phyloP scores from a whole-genome alignment of 148 eudicot species.

The Tetragonia tetragonoides region DNA sequence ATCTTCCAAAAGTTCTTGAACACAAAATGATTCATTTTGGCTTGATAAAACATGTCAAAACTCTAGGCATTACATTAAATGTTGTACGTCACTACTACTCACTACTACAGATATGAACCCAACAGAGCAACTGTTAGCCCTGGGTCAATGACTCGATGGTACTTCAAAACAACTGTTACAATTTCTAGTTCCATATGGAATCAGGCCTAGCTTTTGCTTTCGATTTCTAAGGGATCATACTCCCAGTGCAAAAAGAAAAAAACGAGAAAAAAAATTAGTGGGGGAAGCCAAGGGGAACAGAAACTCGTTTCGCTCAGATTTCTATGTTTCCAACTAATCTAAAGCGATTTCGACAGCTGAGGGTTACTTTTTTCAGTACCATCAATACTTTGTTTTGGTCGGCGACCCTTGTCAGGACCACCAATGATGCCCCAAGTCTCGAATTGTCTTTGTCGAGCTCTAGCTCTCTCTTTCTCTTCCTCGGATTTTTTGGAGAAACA shows the following conservation, averaged over 20 bases:
- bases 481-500: constrained; percentile 79
- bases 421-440: constrained; percentile 89
- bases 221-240: not conserved
- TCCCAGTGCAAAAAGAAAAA: not conserved
- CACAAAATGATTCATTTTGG: too few species aligned
- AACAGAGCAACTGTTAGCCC: too few species aligned
- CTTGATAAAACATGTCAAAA: too few species aligned
- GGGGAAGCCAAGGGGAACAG: not conserved
- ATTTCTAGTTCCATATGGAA: not conserved
- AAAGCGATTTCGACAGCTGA: constrained; percentile 44
- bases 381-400: constrained; percentile 33
- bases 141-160: not conserved
- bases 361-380: constrained; percentile 10
- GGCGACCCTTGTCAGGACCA: constrained; percentile 91
- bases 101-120: too few species aligned
- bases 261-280: not conserved
- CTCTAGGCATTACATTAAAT: too few species aligned
- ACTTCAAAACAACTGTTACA: not conserved
- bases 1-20: too few species aligned
- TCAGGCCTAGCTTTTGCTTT: not conserved
- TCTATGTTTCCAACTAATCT: constrained; percentile 6
- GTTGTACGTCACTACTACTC: too few species aligned
- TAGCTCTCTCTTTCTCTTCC: constrained; percentile 91
- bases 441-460: constrained; percentile 93
- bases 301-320: not conserved